phyloP scores from a whole-genome alignment of 2,329 filamentous ascomycete species.

The Ilyonectria robusta region DNA sequence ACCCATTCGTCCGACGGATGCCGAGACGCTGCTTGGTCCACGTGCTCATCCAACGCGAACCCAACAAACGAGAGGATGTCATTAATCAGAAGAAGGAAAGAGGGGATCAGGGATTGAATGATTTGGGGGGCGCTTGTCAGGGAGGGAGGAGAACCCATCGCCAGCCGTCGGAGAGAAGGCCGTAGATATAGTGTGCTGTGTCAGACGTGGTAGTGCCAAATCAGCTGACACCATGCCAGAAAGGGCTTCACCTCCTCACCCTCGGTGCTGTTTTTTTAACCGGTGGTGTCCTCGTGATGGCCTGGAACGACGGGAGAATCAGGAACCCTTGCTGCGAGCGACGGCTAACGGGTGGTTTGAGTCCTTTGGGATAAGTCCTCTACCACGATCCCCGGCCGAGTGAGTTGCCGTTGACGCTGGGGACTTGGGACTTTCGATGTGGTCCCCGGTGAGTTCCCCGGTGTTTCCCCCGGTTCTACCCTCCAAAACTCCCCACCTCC shows the following conservation, averaged over 20 bases:
- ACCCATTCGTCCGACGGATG: constrained; percentile 18
- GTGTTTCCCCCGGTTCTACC: background rate
- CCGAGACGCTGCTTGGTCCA: constrained; percentile 14
- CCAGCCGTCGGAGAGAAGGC: constrained; percentile 21
- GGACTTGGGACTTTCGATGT: background rate
- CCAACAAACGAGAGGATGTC: background rate
- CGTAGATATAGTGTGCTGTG: constrained; percentile 2
- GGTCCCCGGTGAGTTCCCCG: too few relatives aligned
- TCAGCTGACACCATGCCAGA: constrained; percentile 22
- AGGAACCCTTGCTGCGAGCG: background rate
- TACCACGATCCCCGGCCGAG: constrained; percentile 5
- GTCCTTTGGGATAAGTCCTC: constrained; percentile 18
- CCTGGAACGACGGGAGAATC: constrained; percentile 9
- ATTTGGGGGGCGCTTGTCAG: background rate
- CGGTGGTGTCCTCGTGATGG: constrained; percentile 3
- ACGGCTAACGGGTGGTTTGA: background rate
- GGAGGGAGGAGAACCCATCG: background rate
- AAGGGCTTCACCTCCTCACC: constrained; percentile 7
- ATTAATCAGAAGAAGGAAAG: background rate
- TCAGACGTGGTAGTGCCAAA: background rate
- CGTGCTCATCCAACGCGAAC: constrained; percentile 14
- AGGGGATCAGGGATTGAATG: background rate
- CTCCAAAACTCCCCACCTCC: background rate
- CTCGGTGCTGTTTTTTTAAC: background rate
- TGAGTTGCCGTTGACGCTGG: background rate